Evolutionary conservation across 768 basidiomycete genomes (phyloP), one percentile per base, ranked within the genome.

Genomic region (Podaxis pistillaris): DNA sequence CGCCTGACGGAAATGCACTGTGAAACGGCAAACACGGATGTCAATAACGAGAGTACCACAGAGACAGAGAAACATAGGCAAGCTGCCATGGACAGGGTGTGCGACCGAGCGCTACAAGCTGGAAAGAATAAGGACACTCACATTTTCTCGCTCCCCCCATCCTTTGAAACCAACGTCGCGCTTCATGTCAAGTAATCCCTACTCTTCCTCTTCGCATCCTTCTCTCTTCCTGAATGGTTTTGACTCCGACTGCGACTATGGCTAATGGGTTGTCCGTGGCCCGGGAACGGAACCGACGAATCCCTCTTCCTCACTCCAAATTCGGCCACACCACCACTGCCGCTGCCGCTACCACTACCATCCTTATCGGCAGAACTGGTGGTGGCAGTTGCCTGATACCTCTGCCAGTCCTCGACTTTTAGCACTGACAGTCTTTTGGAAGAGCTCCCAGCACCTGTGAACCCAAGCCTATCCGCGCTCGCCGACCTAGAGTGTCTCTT

Each of bases 371-470:
- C 15, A 11, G 26, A 9, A 36, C 46, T 68, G 56, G 76, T 76
- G 61, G 73, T 74, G 41, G 63, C 66, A 50, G 85, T 82, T 57
- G 84, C 79, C 70, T 93, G 91, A 68, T 86, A 82, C 65, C 83
- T 83, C 73, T 91, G 87, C 91, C 92, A 93, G 70, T 92, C 91
- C 72, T 92, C 89, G 44, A 93, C 91, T 71, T 92, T 91, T 79
- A 93, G 73, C 70, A 82, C 85, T 46, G 90, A 91, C 72, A 88
- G 72, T 52, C 89, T 84, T 67, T 83, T 86, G 49, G 88, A 85
- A 38, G 86, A 81, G 81, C 52, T 83, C 77, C 30, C 63, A 6
- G 68, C 71, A 77, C 30, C 62, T 7, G 68, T 70, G 28, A 72
- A 69, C 49, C 81, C 84, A 13, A 92, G 78, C 71, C 81, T 83